Conservation (phyloP, 2,329 filamentous ascomycete species). For the Sphaceloma murrayae region DNA sequence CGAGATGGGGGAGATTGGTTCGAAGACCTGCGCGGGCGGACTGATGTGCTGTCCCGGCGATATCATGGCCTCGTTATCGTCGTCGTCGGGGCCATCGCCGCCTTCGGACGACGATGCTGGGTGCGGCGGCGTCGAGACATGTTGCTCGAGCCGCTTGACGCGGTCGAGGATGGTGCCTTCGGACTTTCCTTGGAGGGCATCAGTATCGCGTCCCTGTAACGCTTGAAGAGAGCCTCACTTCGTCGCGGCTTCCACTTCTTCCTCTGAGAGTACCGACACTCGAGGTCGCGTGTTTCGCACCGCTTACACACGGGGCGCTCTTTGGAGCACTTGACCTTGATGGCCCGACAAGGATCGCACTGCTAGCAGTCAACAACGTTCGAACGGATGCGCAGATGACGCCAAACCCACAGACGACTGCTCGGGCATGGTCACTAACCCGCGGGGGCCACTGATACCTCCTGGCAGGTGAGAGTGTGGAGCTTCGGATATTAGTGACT, state of each 20-base stretch:
- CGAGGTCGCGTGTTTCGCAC: slow-evolving; percentile 2
- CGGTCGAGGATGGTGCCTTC: slow-evolving; percentile 13
- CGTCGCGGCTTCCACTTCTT: slow-evolving; percentile 11
- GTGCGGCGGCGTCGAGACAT: slow-evolving; percentile 9
- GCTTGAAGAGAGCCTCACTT: not conserved
- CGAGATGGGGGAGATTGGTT: not conserved
- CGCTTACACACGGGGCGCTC: slow-evolving; percentile 7
- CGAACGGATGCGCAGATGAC: not conserved
- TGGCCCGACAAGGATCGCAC: slow-evolving; percentile 14
- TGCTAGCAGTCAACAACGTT: not conserved
- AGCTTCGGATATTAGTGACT: not conserved
- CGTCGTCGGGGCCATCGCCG: too few relatives aligned
- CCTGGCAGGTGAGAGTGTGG: not conserved
- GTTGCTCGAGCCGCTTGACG: slow-evolving; percentile 12
- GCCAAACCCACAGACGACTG: slow-evolving; percentile 11
- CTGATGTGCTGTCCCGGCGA: slow-evolving; percentile 1
- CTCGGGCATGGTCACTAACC: slow-evolving; percentile 13
- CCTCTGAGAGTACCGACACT: slow-evolving; percentile 9
- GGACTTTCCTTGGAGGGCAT: slow-evolving; percentile 14
- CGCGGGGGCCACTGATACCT: too few relatives aligned
- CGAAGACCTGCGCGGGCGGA: not conserved
- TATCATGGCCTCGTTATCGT: not conserved
- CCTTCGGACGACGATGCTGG: too few relatives aligned
- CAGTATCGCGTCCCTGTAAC: too few relatives aligned
- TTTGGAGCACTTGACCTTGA: slow-evolving; percentile 15